Conservation (phyloP, 495 filamentous ascomycete species). For the Cercophora newfieldiana region DNA sequence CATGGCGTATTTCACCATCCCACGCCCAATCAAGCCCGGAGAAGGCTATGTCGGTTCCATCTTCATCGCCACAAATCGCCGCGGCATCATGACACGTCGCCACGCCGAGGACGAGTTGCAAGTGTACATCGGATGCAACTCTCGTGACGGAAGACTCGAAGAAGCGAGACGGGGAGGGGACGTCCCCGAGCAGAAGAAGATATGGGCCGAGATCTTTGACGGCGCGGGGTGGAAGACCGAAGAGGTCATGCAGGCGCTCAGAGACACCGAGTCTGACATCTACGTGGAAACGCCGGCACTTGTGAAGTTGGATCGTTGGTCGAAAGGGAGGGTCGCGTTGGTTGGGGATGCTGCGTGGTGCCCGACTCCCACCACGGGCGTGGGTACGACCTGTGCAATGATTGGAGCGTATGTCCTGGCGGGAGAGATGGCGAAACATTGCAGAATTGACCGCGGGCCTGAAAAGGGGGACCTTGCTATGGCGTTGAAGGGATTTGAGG, state of each 20-base stretch:
- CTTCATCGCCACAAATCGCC: conserved; percentile 22
- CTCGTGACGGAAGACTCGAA: conserved; percentile 17
- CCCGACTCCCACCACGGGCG: conserved; percentile 43
- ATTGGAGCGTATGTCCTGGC: conserved; percentile 55
- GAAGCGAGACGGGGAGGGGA: conserved; percentile 19
- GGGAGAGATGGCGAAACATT: conserved; percentile 47
- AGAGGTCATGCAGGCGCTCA: conserved; percentile 41
- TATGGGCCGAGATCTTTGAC: conserved; percentile 40
- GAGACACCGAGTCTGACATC: conserved; percentile 39
- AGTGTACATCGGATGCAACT: conserved; percentile 19
- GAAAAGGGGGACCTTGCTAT: neutral
- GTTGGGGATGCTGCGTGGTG: conserved; percentile 60
- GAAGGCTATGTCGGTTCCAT: conserved; percentile 25
- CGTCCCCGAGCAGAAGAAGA: conserved; percentile 38
- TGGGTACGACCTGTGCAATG: conserved; percentile 48
- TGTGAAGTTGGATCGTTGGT: conserved; percentile 46
- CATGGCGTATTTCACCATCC: conserved; percentile 45
- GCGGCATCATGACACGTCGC: conserved; percentile 32
- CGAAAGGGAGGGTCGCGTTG: conserved; percentile 46
- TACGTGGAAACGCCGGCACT: conserved; percentile 46
- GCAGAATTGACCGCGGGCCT: neutral
- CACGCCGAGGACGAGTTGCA: conserved; percentile 26
- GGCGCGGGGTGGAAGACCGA: conserved; percentile 49
- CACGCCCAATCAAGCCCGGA: conserved; percentile 21
- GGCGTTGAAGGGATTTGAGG: neutral